These are phyloP conservation scores for Xylaria castorea DNA, from an alignment of 495 filamentous ascomycete genomes.

Conservation along the genomic window DNA sequence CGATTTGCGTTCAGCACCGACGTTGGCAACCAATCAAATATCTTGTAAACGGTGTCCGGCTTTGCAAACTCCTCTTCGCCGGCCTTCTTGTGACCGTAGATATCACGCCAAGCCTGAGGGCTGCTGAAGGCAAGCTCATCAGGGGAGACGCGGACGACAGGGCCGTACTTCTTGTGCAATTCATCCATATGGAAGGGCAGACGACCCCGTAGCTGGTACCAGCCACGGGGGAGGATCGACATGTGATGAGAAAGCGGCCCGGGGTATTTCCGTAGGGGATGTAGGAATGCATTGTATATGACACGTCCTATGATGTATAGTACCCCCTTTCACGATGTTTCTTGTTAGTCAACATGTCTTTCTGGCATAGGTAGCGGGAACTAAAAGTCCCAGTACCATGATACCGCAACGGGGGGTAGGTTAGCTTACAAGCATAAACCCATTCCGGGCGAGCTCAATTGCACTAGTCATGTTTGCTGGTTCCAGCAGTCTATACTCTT, in stretches of 20 bases:
- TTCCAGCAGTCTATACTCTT: neutral
- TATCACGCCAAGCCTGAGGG: constrained; percentile 56
- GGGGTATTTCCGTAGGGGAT: constrained; percentile 52
- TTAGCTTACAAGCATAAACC: constrained; percentile 17
- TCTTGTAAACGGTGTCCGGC: constrained; percentile 26
- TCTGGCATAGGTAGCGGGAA: neutral
- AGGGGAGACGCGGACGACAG: constrained; percentile 58
- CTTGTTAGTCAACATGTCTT: neutral
- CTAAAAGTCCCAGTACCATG: neutral
- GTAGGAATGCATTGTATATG: constrained; percentile 51
- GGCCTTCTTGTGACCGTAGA: constrained; percentile 51
- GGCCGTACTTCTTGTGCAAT: constrained; percentile 53
- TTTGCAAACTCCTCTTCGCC: constrained; percentile 36
- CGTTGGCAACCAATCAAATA: constrained; percentile 17
- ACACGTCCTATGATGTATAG: neutral
- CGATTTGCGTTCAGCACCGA: constrained; percentile 27
- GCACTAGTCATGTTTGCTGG: neutral
- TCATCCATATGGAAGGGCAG: constrained; percentile 18
- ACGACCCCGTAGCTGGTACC: constrained; percentile 16
- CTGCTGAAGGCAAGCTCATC: constrained; percentile 59
- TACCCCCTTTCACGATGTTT: neutral
- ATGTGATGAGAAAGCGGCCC: constrained; percentile 44
- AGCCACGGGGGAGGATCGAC: constrained; percentile 40
- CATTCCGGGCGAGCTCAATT: constrained; percentile 13
- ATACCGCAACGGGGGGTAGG: neutral